Base-by-base conservation (phyloP, 495 filamentous ascomycete genomes). In the Echria macrotheca region DNA sequence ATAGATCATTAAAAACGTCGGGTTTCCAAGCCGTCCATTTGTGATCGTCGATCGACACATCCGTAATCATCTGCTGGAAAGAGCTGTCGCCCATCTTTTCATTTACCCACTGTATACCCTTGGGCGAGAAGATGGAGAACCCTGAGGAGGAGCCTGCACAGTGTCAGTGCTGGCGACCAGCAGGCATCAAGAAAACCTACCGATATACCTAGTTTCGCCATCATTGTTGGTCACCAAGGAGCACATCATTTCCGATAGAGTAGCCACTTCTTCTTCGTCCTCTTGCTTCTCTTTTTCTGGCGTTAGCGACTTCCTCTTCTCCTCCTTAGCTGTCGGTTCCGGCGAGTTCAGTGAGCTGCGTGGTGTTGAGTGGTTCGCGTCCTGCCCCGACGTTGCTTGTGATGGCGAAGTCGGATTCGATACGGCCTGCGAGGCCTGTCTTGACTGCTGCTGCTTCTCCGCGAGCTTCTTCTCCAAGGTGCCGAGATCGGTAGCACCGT, bases 101-200 rank as follows among this genome's bases (percentile, higher is more conserved):
- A 56, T 96, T 98, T 39, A 98, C 91, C 93, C 93, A 98, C 65
- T 96, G 87, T 40, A 98, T 93, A 44, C 93, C 93, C 63, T 95
- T 96, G 12, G 93, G 93, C 2, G 91, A 96, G 71, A 68, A 69
- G 50, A 98, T 98, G 25, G 93, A 97, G 68, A 96, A 98, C 1
- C 93, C 94, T 3, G 93, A 98, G 0, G 94, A 97, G 1, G 91
- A 96, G 25, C 93, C 90, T 95, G 22, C 25, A n/a, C 43, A 55
- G 41, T 23, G 32, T 38, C 22, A 22, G 12, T n/a, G n/a, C n/a
- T n/a, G n/a, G n/a, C n/a, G n/a, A n/a, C n/a, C n/a, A n/a, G n/a
- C n/a, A n/a, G n/a, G 40, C 25, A 42, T 47, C 10, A 22, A 41
- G 4, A 24, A 52, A 15, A 55, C 77, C 29, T 79, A 95, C 91